phyloP scores from a whole-genome alignment of 495 filamentous ascomycete species.

The Annulohypoxylon nitens region DNA sequence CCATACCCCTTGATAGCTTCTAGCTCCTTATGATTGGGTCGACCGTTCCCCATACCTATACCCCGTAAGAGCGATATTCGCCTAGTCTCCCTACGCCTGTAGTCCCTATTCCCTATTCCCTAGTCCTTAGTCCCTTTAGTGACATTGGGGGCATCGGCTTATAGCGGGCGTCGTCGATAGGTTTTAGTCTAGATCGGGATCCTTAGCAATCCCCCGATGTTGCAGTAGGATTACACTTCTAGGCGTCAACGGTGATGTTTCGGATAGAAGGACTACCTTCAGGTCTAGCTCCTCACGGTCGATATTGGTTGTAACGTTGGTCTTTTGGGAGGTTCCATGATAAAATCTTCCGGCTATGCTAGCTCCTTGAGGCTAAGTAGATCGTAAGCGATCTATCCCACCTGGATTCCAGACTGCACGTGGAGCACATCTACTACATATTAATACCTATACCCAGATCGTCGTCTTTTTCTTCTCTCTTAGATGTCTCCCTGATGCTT shows the following conservation, averaged over 20 bases:
- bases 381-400: slow-evolving; percentile 11
- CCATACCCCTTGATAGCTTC: background rate
- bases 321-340: slow-evolving; percentile 16
- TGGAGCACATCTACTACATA: slow-evolving; percentile 20
- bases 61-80: no score
- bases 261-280: slow-evolving; percentile 28
- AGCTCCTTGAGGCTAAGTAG: slow-evolving; percentile 14
- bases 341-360: slow-evolving; percentile 8
- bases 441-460: slow-evolving; percentile 5
- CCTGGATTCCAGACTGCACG: slow-evolving; percentile 2
- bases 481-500: slow-evolving; percentile 8
- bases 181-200: background rate
- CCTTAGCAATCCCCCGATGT: background rate
- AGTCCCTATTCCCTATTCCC: background rate
- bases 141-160: slow-evolving; percentile 13
- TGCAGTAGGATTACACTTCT: slow-evolving; percentile 33
- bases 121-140: background rate
- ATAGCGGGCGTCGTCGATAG: slow-evolving; percentile 10
- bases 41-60: background rate
- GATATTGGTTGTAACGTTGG: slow-evolving; percentile 20
- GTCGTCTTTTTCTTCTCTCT: background rate
- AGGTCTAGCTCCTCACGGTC: slow-evolving; percentile 2
- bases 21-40: slow-evolving; percentile 8
- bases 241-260: slow-evolving; percentile 30
- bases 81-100: no score